Evolutionary conservation across 495 filamentous ascomycete genomes (phyloP), one percentile per base, ranked within the genome.

Genomic region (Saxophila tyrrhenica): DNA sequence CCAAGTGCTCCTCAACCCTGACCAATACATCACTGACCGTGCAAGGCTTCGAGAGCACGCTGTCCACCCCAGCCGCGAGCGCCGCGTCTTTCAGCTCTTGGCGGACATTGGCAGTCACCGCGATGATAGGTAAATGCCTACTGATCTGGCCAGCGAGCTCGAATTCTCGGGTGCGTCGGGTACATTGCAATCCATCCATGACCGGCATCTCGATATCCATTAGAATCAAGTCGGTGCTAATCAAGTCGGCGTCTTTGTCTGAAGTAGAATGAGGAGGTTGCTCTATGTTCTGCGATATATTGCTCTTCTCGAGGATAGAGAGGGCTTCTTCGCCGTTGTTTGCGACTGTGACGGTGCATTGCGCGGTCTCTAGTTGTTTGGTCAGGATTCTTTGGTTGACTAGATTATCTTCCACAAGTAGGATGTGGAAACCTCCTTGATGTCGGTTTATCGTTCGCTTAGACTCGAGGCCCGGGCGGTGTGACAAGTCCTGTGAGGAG

Each of bases 181-280:
- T 44, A 55, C 62, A 64, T 7, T 39, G 22, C 24, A 64, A n/a
- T 13, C 59, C 62, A 42, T 59, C 52, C 62, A 64, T 64, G n/a
- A 56, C 48, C 13, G 62, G 62, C 62, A 64, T 64, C 29, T 64
- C 62, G 19, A 61, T 13, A 35, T 69, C 65, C 63, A 69, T 64
- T 2, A 67, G 23, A 1, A 64, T 25, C 3, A 54, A 46, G n/a
- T 52, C 29, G 38, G 49, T 38, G 35, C 38, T 42, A 44, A 16
- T 44, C n/a, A n/a, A n/a, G n/a, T n/a, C n/a, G n/a, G n/a, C n/a
- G 39, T 25, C 35, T 48, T 24, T 23, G 19, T 20, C 13, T 50
- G 46, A 13, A n/a, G 15, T 5, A 44, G 7, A 17, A 5, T 35
- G 7, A 35, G 29, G 5, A 35, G 7, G 13, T 5, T 17, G 17